Evolutionary conservation across 179 eudicot species (phyloP), one percentile per base, ranked within the genome.

Genomic region (Silene noctiflora): DNA sequence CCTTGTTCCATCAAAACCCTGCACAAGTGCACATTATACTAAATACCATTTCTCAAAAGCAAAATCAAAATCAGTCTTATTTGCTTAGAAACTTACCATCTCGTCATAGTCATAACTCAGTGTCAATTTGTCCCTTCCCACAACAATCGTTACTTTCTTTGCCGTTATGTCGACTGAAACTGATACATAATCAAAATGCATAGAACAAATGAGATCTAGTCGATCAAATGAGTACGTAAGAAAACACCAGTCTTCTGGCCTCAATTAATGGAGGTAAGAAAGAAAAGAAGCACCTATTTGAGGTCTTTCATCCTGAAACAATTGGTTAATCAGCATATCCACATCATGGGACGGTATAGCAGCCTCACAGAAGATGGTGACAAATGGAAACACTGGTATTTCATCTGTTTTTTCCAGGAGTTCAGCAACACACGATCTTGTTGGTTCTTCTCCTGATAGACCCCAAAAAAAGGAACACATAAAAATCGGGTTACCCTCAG

Each of bases 361-460:
- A 67, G 71, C 35, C 5, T 67, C 71, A 67, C 71, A 35, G 71
- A 67, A 33, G 14, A 33, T 33, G 24, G 17, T 68, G 55, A 39
- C 16, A 4, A 7, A 3, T 19, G 72, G 72, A 44, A 68, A 44
- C 72, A 19, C 20, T 21, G 55, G 55, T 1, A 68, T 68, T 42
- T 39, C 58, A 39, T 4, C n/a, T 19, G 44, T 44, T 13, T 39
- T 44, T 21, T 44, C 29, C 10, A 42, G 29, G 29, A 68, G 17
- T 12, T 21, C 56, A 42, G 2, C 51, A 33, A 21, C 17, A 19
- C 35, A 67, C 11, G 0, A 13, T n/a, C 51, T n/a, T 7, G 51
- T 7, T 9, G 48, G 71, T 14, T n/a, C 16, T 33, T 67, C 53
- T 39, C 71, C 71, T 67, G 51, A 65, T 5, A 33, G 5, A 33